phyloP scores from a whole-genome alignment of 2,329 filamentous ascomycete genomes.

The Trematosphaeria pertusa region DNA sequence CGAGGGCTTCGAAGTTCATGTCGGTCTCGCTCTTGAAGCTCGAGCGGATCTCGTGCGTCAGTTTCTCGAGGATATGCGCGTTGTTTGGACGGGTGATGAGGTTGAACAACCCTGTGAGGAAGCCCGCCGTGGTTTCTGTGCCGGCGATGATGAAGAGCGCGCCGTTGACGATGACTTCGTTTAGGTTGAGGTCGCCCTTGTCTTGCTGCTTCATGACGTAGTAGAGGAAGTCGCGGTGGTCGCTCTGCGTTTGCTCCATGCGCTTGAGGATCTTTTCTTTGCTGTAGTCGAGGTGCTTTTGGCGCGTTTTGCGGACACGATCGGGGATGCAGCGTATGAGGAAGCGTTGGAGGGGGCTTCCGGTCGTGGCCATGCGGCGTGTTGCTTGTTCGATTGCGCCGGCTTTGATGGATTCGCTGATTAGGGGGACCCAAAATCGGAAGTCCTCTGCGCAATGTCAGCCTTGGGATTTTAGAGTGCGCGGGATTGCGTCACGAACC shows the following conservation, averaged over 20 bases:
- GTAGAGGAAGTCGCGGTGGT: constrained; percentile 26
- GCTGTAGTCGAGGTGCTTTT: constrained; percentile 27
- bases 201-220: constrained; percentile 28
- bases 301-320: constrained; percentile 13
- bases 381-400: constrained; percentile 27
- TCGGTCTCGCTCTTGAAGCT: constrained; percentile 27
- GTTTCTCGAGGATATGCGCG: constrained; percentile 18
- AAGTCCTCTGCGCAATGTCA: constrained; percentile 19
- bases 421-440: constrained; percentile 26
- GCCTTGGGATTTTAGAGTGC: neutral
- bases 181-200: constrained; percentile 21
- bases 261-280: constrained; percentile 30
- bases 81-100: constrained; percentile 18
- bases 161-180: constrained; percentile 26
- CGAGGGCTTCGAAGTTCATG: constrained; percentile 30
- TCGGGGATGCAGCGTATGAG: constrained; percentile 23
- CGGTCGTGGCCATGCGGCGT: constrained; percentile 19
- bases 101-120: constrained; percentile 21
- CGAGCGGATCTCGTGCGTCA: constrained; percentile 22
- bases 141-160: constrained; percentile 30
- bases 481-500: constrained; percentile 7
- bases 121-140: constrained; percentile 26
- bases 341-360: constrained; percentile 22
- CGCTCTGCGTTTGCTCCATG: constrained; percentile 20
- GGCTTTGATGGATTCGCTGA: constrained; percentile 25